Percentiles rank a stretch among this genome's conserved stretches.
Conservation (phyloP, 2,329 filamentous ascomycete genomes). For the Fusarium pseudograminearum region DNA sequence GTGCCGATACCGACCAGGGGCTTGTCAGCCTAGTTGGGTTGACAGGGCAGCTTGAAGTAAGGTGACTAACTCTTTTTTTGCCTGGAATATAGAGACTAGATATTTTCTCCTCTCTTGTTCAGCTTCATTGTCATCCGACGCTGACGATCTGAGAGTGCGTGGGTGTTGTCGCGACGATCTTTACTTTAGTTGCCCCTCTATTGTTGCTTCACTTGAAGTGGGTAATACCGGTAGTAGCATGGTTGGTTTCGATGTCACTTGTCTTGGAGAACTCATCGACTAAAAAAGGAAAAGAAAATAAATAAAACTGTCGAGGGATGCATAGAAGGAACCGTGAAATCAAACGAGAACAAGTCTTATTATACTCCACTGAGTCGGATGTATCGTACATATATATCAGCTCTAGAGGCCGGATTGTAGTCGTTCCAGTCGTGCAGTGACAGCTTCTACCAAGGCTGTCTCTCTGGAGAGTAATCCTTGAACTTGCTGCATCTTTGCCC, state of each 20-base stretch:
- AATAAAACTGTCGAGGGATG: slow-evolving; percentile 9
- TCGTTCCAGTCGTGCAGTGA: slow-evolving; percentile 71
- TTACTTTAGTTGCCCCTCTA: slow-evolving; percentile 2
- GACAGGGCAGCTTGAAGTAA: not conserved
- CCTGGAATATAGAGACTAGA: not conserved
- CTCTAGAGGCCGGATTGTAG: slow-evolving; percentile 55
- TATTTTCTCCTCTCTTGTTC: slow-evolving; percentile 4
- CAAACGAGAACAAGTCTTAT: slow-evolving; percentile 26
- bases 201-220: not conserved
- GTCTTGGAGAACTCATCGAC: slow-evolving; percentile 1
- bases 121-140: not conserved
- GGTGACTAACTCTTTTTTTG: not conserved
- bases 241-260: not conserved
- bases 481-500: slow-evolving; percentile 73
- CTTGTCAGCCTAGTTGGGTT: not conserved
- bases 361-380: slow-evolving; percentile 25
- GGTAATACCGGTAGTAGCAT: not conserved
- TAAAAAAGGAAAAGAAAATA: not conserved
- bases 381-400: slow-evolving; percentile 42
- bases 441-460: slow-evolving; percentile 74
- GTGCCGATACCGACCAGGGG: slow-evolving; percentile 1
- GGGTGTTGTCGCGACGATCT: slow-evolving; percentile 20
- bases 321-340: slow-evolving; percentile 2
- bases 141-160: not conserved
- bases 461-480: slow-evolving; percentile 73